phyloP scores from a whole-genome alignment of 495 filamentous ascomycete species.

The Parmelia sp. region DNA sequence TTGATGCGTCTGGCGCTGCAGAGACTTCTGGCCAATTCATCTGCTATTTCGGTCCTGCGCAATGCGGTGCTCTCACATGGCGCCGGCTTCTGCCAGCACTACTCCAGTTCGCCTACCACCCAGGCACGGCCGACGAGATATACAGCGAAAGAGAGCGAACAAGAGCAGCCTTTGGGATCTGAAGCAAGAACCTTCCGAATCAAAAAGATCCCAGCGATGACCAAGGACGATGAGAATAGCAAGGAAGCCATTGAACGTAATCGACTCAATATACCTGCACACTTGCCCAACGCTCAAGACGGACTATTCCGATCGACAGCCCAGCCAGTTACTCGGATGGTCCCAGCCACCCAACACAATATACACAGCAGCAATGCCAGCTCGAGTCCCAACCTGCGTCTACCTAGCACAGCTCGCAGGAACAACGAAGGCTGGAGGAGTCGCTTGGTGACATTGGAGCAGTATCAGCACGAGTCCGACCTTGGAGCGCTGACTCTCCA shows the following conservation, averaged over 20 bases:
- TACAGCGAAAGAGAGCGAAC: background rate
- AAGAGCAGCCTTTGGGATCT: background rate
- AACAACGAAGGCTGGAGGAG: conserved; percentile 1
- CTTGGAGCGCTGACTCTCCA: background rate
- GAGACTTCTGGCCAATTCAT: conserved; percentile 20
- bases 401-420: background rate
- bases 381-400: background rate
- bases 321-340: background rate
- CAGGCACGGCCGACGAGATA: background rate
- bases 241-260: background rate
- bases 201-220: no score
- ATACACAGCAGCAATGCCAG: background rate
- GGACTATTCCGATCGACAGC: background rate
- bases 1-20: conserved; percentile 24
- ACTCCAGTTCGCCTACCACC: background rate
- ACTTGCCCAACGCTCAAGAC: background rate
- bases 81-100: conserved; percentile 3
- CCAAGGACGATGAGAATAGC: background rate
- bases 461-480: conserved; percentile 9
- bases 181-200: no score
- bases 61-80: background rate
- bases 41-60: conserved; percentile 9
- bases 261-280: background rate
- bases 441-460: conserved; percentile 12
- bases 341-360: background rate